Evolutionary conservation across 2,329 filamentous ascomycete species (phyloP).

Genomic region (Colletotrichum somersetense): DNA sequence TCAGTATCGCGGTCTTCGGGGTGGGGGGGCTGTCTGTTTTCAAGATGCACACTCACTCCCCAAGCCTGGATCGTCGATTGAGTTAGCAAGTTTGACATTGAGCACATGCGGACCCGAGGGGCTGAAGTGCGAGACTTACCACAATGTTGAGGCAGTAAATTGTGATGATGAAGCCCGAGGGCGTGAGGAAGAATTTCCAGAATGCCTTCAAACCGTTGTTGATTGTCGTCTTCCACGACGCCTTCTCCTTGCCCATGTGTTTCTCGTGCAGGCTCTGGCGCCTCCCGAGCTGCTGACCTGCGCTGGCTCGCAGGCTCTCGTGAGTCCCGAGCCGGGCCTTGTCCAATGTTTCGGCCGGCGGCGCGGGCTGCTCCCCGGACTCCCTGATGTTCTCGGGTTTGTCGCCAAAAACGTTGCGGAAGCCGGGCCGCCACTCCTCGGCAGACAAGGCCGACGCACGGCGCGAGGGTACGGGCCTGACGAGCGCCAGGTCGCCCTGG

Average conservation of each 20-base stretch:
- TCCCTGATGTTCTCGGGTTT: conserved; percentile 9
- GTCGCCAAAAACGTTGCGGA: conserved; percentile 10
- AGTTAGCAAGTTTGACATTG: neutral
- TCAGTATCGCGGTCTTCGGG: conserved; percentile 9
- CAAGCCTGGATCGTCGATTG: conserved; percentile 40
- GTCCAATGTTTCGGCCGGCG: conserved; percentile 7
- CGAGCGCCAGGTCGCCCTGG: conserved; percentile 45
- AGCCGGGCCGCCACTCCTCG: conserved; percentile 17
- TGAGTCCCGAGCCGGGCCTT: neutral
- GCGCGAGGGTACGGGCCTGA: conserved; percentile 41
- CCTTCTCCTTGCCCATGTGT: conserved; percentile 44
- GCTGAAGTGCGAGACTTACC: conserved; percentile 33
- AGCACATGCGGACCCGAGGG: neutral
- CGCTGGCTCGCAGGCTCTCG: neutral
- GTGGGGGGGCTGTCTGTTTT: neutral
- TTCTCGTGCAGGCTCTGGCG: conserved; percentile 44
- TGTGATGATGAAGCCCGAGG: conserved; percentile 47
- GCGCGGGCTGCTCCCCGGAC: neutral
- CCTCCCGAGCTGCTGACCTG: conserved; percentile 32
- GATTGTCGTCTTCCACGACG: conserved; percentile 45
- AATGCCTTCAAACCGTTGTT: conserved; percentile 46
- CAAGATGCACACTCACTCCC: conserved; percentile 44
- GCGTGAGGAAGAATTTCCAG: conserved; percentile 49
- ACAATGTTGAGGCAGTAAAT: conserved; percentile 49
- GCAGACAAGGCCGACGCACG: conserved; percentile 34